phyloP scores from a whole-genome alignment of 208 protist species.

The Kentomonas sorsogonicus region DNA sequence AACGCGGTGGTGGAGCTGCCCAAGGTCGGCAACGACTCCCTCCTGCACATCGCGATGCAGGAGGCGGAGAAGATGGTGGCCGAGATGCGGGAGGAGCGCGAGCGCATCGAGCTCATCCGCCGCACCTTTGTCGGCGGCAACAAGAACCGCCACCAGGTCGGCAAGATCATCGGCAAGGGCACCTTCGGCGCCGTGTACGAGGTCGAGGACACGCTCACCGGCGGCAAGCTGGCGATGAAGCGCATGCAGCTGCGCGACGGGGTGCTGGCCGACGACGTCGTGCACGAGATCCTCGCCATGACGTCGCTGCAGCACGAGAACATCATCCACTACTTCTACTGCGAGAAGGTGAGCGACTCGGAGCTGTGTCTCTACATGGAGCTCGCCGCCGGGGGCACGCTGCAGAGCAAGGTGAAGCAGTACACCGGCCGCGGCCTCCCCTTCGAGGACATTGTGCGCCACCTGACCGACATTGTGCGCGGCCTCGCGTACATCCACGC shows the following conservation, averaged over 20 bases:
- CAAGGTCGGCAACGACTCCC: conserved; percentile 54
- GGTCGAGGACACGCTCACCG: conserved; percentile 78
- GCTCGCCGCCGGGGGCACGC: conserved; percentile 81
- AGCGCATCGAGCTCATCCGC: conserved; percentile 70
- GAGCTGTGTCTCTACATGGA: conserved; percentile 90
- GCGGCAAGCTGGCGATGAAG: conserved; percentile 88
- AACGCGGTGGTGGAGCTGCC: conserved; percentile 78
- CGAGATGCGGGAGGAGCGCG: conserved; percentile 75
- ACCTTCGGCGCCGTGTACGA: conserved; percentile 87
- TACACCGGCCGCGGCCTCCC: conserved; percentile 51
- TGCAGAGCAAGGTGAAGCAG: conserved; percentile 70
- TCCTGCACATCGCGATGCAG: conserved; percentile 84
- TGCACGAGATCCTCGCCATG: conserved; percentile 88
- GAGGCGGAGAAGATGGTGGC: conserved; percentile 74
- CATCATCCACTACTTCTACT: conserved; percentile 93
- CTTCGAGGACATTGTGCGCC: conserved; percentile 62
- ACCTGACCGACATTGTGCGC: conserved; percentile 73
- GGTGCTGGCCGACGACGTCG: conserved; percentile 54
- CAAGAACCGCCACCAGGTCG: conserved; percentile 56
- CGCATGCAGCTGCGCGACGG: conserved; percentile 84
- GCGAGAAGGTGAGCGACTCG: conserved; percentile 77
- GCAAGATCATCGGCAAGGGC: conserved; percentile 65
- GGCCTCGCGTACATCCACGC: conserved; percentile 89
- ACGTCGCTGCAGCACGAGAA: conserved; percentile 88
- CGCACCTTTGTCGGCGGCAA: conserved; percentile 61